A percentile compares a stretch with the other conserved stretches of the same genome.
These are phyloP conservation scores for Phialophora macrospora DNA, from an alignment of 2,329 filamentous ascomycete species.

Conservation along the genomic window DNA sequence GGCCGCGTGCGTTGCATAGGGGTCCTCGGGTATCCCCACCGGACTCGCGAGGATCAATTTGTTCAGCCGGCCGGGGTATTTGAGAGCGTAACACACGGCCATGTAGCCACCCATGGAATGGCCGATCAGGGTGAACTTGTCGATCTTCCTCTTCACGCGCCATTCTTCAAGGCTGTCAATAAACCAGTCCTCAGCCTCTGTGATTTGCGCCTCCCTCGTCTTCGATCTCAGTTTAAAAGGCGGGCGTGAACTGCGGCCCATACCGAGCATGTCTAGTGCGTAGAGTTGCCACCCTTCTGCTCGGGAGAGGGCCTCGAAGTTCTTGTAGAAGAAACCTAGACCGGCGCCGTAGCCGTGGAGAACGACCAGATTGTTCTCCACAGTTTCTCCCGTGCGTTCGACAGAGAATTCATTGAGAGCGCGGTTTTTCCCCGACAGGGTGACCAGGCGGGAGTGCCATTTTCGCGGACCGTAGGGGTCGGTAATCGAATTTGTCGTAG, in stretches of 20 bases:
- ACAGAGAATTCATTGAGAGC: conserved; percentile 92
- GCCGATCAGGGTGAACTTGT: conserved; percentile 89
- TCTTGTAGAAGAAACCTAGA: conserved; percentile 97
- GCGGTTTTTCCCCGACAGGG: conserved; percentile 81
- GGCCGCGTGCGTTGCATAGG: conserved; percentile 79
- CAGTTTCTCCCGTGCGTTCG: conserved; percentile 76
- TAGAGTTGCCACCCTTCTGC: conserved; percentile 84
- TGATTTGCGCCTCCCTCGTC: conserved; percentile 76
- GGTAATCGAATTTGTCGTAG: conserved; percentile 56
- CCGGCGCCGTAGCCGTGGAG: conserved; percentile 96
- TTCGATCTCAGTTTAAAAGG: conserved; percentile 84
- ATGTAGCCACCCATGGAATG: conserved; percentile 96
- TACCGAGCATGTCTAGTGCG: conserved; percentile 91
- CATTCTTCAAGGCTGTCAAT: conserved; percentile 96
- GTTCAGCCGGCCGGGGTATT: conserved; percentile 92
- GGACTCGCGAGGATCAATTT: conserved; percentile 95
- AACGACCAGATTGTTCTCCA: conserved; percentile 89
- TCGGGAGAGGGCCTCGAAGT: conserved; percentile 86
- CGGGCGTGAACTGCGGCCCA: conserved; percentile 86
- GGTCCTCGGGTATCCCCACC: conserved; percentile 92
- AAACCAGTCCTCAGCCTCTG: conserved; percentile 93
- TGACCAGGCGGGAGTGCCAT: conserved; percentile 85
- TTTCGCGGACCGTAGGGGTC: conserved; percentile 84
- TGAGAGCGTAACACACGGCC: conserved; percentile 90
- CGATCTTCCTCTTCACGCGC: conserved; percentile 84